Conservation (phyloP, 805 yeast genomes). For the Zygoascus bituminiphila region DNA sequence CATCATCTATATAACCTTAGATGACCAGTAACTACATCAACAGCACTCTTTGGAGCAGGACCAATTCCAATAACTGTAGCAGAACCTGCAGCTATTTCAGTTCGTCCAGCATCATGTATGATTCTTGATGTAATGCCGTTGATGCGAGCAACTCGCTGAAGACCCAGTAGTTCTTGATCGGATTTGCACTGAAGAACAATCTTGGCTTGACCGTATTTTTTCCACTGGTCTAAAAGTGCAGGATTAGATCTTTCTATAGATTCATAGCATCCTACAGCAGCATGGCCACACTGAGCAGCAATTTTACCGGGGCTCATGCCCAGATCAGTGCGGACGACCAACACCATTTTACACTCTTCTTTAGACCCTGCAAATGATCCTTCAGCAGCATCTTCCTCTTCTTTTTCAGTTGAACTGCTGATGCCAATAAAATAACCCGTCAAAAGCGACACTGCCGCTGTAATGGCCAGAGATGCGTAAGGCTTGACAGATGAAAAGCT, state of each 20-base stretch:
- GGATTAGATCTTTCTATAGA: conserved; percentile 49
- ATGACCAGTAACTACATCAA: conserved; percentile 76
- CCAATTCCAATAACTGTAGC: conserved; percentile 96
- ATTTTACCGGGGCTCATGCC: conserved; percentile 92
- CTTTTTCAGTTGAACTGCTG: not conserved
- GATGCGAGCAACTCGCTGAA: conserved; percentile 75
- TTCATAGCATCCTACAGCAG: conserved; percentile 86
- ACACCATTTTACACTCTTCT: conserved; percentile 50
- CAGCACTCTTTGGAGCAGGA: conserved; percentile 76
- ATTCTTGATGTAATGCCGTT: conserved; percentile 69
- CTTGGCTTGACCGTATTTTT: conserved; percentile 81
- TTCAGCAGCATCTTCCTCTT: conserved; percentile 13
- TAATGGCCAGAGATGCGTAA: not conserved
- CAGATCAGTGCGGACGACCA: conserved; percentile 80
- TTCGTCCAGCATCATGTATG: conserved; percentile 94
- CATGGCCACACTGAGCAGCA: conserved; percentile 97
- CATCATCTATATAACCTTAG: conserved; percentile 53
- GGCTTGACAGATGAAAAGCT: not conserved
- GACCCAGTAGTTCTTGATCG: conserved; percentile 55
- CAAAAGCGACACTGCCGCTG: not conserved
- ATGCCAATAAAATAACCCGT: not conserved
- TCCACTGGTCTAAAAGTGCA: conserved; percentile 66
- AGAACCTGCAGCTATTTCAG: conserved; percentile 92
- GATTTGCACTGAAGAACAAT: conserved; percentile 64
- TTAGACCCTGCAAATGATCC: conserved; percentile 10